A percentile compares a stretch with the other conserved stretches of the same genome.
Conservation (phyloP, 2,329 filamentous ascomycete species). For the Penicillium sclerotiorum region DNA sequence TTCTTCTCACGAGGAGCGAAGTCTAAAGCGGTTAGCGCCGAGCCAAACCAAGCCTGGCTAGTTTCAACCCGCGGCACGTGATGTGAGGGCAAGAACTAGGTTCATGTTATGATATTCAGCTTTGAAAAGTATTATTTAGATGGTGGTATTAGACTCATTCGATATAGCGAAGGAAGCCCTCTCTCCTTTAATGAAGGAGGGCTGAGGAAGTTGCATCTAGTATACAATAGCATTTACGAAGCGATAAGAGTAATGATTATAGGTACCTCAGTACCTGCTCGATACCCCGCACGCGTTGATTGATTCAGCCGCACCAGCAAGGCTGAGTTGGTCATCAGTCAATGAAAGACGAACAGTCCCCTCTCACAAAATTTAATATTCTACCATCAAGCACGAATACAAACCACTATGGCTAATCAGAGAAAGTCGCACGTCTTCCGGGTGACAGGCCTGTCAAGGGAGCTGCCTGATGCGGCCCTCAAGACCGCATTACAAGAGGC, state of each 20-base stretch:
- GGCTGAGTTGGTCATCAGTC: conserved; percentile 1
- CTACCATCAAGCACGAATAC: background rate
- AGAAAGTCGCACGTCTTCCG: conserved; percentile 13
- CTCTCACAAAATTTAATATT: background rate
- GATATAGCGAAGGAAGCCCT: background rate
- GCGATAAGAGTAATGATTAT: background rate
- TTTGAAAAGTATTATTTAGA: too few relatives aligned
- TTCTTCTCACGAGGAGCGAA: too few relatives aligned
- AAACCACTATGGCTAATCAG: conserved; percentile 9
- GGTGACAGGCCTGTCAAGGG: conserved; percentile 13
- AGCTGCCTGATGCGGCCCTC: conserved; percentile 5
- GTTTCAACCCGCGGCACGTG: too few relatives aligned
- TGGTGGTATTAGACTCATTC: too few relatives aligned
- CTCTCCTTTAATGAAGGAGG: background rate
- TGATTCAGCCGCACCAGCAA: conserved; percentile 1
- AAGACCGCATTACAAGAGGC: conserved; percentile 9
- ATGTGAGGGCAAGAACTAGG: too few relatives aligned
- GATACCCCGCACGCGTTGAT: conserved; percentile 1
- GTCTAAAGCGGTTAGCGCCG: too few relatives aligned
- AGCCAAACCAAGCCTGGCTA: too few relatives aligned
- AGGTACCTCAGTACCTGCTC: background rate
- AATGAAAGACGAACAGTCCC: background rate
- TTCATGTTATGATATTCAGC: too few relatives aligned
- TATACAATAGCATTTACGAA: too few relatives aligned
- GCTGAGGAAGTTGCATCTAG: background rate